A percentile compares a stretch with the other conserved stretches of the same genome.
Evolutionary conservation across 2,329 filamentous ascomycete species (phyloP).

Genomic region (Verticillium klebahnii): DNA sequence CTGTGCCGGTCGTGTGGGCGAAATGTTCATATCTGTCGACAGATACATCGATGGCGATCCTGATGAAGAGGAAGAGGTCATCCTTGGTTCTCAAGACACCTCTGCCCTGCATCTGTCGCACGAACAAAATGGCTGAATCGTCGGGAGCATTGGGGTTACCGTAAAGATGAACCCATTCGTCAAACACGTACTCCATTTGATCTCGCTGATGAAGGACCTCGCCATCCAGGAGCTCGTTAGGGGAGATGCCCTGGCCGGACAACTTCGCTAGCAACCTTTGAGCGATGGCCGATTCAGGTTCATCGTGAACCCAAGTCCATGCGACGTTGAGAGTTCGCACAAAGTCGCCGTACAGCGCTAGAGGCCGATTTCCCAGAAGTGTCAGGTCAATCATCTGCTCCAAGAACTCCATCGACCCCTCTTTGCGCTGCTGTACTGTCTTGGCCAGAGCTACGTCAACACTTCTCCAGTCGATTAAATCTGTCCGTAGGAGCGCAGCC

Average conservation of each 20-base stretch:
- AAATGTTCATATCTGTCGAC: slow-evolving; percentile 74
- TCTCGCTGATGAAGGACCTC: slow-evolving; percentile 64
- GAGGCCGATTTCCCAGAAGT: slow-evolving; percentile 71
- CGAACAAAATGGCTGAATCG: slow-evolving; percentile 68
- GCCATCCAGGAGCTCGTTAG: slow-evolving; percentile 42
- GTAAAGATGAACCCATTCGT: slow-evolving; percentile 85
- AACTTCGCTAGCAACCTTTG: slow-evolving; percentile 67
- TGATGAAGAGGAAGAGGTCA: slow-evolving; percentile 74
- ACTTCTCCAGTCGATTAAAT: slow-evolving; percentile 57
- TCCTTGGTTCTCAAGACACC: slow-evolving; percentile 70
- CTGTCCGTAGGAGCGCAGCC: slow-evolving; percentile 52
- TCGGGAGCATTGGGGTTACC: slow-evolving; percentile 73
- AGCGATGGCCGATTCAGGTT: slow-evolving; percentile 58
- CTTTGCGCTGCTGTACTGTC: slow-evolving; percentile 66
- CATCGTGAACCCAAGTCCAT: slow-evolving; percentile 74
- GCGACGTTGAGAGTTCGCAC: slow-evolving; percentile 76
- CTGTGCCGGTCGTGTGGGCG: slow-evolving; percentile 54
- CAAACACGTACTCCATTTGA: slow-evolving; percentile 91
- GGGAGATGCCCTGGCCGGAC: slow-evolving; percentile 26
- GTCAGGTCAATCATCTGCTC: slow-evolving; percentile 73
- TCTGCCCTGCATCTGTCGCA: slow-evolving; percentile 75
- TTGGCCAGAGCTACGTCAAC: slow-evolving; percentile 71
- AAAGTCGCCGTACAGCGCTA: slow-evolving; percentile 80
- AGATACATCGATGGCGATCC: slow-evolving; percentile 74
- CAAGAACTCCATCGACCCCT: slow-evolving; percentile 73